Evolutionary conservation across 768 basidiomycete species (phyloP).

Genomic region (Trametes villosa): DNA sequence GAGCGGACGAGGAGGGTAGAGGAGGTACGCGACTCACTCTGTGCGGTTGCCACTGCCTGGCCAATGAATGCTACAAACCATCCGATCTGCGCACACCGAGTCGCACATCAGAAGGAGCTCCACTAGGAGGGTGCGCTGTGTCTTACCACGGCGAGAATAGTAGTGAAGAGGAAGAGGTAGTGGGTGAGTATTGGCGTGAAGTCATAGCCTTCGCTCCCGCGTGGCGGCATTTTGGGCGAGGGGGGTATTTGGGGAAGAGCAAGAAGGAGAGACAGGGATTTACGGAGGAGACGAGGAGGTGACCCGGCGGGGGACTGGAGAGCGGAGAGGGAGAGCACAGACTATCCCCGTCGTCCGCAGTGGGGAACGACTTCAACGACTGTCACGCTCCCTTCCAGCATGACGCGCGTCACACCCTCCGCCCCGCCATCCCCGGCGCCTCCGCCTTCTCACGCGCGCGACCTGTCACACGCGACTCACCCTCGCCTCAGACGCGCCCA

Average conservation of each 20-base stretch:
- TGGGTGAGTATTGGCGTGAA: constrained; percentile 90
- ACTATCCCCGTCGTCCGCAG: constrained; percentile 13
- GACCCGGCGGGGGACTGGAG: constrained; percentile 5
- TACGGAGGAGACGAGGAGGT: not conserved
- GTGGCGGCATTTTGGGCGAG: constrained; percentile 46
- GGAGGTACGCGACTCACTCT: constrained; percentile 31
- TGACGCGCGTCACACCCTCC: not conserved
- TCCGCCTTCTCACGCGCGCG: not conserved
- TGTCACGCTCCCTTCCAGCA: not conserved
- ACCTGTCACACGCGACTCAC: not conserved
- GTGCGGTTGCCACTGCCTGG: constrained; percentile 48
- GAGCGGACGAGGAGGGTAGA: constrained; percentile 14
- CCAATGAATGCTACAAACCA: constrained; percentile 53
- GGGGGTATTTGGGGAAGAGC: not conserved
- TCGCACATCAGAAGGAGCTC: not conserved
- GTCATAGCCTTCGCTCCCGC: constrained; percentile 71
- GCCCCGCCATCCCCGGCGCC: too few relatives aligned
- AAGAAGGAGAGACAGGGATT: constrained; percentile 6
- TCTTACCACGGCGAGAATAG: constrained; percentile 77
- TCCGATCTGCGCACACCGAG: constrained; percentile 33
- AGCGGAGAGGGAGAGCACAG: not conserved
- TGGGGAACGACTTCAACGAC: constrained; percentile 21
- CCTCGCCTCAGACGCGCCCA: not conserved
- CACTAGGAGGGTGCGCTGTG: constrained; percentile 10
- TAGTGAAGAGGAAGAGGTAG: constrained; percentile 89